These are phyloP conservation scores for Lathyrus tuberosus DNA, from an alignment of 306 rosid genomes.

Conservation along the genomic window DNA sequence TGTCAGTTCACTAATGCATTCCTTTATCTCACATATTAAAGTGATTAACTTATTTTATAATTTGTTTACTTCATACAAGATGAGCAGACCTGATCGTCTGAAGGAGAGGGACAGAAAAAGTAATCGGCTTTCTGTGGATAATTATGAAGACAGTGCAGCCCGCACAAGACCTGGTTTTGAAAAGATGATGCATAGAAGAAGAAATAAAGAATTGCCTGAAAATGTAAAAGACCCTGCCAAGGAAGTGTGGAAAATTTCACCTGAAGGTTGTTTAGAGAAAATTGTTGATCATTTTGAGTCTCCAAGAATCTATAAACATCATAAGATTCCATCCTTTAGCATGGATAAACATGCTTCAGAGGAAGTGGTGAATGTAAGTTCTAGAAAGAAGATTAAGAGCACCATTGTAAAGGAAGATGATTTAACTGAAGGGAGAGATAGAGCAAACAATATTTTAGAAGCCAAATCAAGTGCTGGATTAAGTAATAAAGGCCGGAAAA, in stretches of 20 bases:
- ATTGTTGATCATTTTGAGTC: conserved; percentile 47
- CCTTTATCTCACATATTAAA: conserved; percentile 24
- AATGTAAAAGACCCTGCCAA: conserved; percentile 45
- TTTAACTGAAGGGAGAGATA: conserved; percentile 50
- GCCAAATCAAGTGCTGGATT: conserved; percentile 45
- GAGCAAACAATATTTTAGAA: conserved; percentile 40
- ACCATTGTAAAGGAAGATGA: conserved; percentile 45
- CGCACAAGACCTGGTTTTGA: conserved; percentile 91
- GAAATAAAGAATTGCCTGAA: conserved; percentile 55
- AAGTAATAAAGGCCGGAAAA: conserved; percentile 35
- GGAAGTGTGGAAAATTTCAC: conserved; percentile 39
- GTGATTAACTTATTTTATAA: conserved; percentile 26
- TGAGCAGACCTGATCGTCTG: conserved; percentile 54
- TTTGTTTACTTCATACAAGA: conserved; percentile 49
- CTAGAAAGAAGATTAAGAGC: conserved; percentile 56
- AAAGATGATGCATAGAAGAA: conserved; percentile 81
- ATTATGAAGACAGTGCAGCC: conserved; percentile 74
- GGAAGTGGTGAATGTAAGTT: conserved; percentile 51
- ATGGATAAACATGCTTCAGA: conserved; percentile 44
- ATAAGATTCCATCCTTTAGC: conserved; percentile 41
- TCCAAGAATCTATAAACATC: conserved; percentile 35
- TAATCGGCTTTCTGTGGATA: conserved; percentile 41
- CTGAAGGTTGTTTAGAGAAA: conserved; percentile 48
- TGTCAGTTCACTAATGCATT: conserved; percentile 25
- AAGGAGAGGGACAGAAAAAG: conserved; percentile 51